These are phyloP conservation scores for Hyaloscypha finlandica DNA, from an alignment of 495 filamentous ascomycete species.

Conservation along the genomic window DNA sequence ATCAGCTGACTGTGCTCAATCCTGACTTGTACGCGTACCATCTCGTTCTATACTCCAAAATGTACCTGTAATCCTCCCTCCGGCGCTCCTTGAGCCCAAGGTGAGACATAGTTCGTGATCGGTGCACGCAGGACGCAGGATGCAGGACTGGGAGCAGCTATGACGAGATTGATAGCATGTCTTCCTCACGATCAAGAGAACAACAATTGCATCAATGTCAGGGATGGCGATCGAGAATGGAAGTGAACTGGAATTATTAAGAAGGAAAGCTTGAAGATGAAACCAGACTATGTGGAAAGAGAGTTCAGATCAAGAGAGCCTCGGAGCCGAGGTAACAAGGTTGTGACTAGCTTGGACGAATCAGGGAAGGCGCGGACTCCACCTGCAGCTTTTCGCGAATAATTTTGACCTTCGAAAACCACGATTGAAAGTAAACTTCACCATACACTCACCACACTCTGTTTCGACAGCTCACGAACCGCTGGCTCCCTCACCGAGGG, in stretches of 20 bases:
- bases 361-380: neutral
- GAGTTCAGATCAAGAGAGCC: neutral
- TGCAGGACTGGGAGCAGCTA: neutral
- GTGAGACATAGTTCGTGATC: conserved; percentile 21
- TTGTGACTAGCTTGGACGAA: neutral
- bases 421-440: neutral
- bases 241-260: neutral
- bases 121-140: neutral
- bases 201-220: neutral
- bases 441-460: neutral
- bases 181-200: neutral
- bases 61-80: conserved; percentile 74
- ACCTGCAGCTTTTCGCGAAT: neutral
- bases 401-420: neutral
- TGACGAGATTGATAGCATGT: neutral
- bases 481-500: conserved; percentile 63
- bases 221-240: neutral
- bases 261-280: neutral
- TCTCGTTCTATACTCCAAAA: conserved; percentile 83
- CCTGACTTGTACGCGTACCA: conserved; percentile 56
- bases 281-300: neutral
- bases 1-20: neutral
- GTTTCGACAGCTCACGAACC: conserved; percentile 13
- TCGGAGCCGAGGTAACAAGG: neutral
- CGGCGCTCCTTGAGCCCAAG: conserved; percentile 60